Conservation (phyloP, 2,329 filamentous ascomycete species). For the Phialophora macrospora region DNA sequence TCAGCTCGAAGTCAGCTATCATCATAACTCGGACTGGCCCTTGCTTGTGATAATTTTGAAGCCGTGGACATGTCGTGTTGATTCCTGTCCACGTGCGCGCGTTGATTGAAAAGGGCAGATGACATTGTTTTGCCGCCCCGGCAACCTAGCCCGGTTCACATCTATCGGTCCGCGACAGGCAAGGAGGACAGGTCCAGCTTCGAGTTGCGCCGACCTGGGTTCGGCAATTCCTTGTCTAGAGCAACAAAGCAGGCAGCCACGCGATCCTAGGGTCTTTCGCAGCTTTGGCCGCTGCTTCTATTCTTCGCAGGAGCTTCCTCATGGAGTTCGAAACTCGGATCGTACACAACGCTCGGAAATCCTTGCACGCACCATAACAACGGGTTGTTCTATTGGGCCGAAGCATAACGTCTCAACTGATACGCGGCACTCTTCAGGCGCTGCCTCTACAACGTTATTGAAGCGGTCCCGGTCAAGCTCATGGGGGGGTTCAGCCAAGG, state of each 20-base stretch:
- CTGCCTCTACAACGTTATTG: too few relatives aligned
- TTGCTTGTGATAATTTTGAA: not conserved
- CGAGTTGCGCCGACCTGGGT: not conserved
- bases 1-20: not conserved
- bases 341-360: not conserved
- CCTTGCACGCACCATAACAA: not conserved
- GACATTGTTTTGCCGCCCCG: not conserved
- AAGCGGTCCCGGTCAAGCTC: too few relatives aligned
- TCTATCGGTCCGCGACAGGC: not conserved
- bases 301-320: not conserved
- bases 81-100: not conserved
- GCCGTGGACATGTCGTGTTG: not conserved
- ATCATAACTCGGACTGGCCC: not conserved
- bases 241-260: not conserved
- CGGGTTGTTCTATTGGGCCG: not conserved
- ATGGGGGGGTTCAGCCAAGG: too few relatives aligned
- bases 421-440: not conserved
- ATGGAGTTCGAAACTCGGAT: not conserved
- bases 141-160: slow-evolving; percentile 6
- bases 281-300: not conserved
- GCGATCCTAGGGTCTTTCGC: not conserved
- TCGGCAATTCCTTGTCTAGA: not conserved
- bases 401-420: not conserved
- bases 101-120: not conserved
- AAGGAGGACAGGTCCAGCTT: not conserved